Evolutionary conservation across 805 yeast genomes (phyloP).

Genomic region (Barnettozyma siamensis): DNA sequence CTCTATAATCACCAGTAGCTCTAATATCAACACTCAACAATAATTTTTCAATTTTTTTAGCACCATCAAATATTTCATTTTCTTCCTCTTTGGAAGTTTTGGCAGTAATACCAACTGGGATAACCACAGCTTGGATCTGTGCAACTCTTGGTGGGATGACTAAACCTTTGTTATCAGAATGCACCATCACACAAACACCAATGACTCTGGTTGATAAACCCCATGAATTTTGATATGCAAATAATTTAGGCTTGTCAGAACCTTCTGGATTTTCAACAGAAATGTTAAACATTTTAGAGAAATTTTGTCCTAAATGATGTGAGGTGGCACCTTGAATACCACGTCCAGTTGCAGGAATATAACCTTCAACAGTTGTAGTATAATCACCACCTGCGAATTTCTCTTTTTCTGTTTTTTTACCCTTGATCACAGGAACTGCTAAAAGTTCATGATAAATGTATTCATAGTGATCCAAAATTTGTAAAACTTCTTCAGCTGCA

Average conservation of each 20-base stretch:
- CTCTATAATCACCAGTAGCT: conserved; percentile 82
- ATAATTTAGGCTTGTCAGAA: conserved; percentile 75
- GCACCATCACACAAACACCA: conserved; percentile 99
- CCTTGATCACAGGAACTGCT: conserved; percentile 96
- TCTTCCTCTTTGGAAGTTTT: conserved; percentile 78
- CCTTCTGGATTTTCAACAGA: conserved; percentile 95
- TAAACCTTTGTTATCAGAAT: conserved; percentile 96
- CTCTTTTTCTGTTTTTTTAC: conserved; percentile 94
- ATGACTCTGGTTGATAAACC: conserved; percentile 97
- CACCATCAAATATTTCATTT: conserved; percentile 61
- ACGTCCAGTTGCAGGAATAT: conserved; percentile 96
- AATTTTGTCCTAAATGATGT: conserved; percentile 96
- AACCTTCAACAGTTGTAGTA: conserved; percentile 96
- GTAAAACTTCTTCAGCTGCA: conserved; percentile 77
- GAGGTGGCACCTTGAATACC: conserved; percentile 99
- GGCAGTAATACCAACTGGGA: conserved; percentile 92
- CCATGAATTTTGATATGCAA: conserved; percentile 97
- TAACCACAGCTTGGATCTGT: conserved; percentile 82
- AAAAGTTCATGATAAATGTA: conserved; percentile 83
- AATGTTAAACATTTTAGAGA: conserved; percentile 97
- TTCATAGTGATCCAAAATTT: conserved; percentile 82
- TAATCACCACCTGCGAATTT: conserved; percentile 97
- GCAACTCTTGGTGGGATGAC: conserved; percentile 98
- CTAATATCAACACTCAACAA: conserved; percentile 63
- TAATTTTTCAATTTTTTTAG: conserved; percentile 59